Evolutionary conservation across 1,139 yeast genomes (phyloP), one percentile per base, ranked within the genome.

Genomic region (Wickerhamiella pararugosa): DNA sequence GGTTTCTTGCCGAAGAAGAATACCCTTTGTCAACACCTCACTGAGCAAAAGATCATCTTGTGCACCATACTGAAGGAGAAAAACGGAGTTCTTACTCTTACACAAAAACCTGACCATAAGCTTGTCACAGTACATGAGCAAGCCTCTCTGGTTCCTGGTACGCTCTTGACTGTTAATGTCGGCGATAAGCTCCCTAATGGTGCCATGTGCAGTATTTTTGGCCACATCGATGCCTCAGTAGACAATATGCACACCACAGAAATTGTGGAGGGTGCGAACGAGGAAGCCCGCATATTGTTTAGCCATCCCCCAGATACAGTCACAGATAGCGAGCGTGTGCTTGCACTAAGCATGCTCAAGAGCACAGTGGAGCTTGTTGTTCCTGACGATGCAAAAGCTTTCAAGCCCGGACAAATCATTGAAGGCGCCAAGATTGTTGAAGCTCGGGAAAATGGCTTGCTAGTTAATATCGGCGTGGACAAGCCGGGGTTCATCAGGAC

Each of bases 1-100:
- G 97, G 94, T 1, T 90, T 90, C 61, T 67, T 90, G 45, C 73
- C 94, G 2, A 76, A 75, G 53, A 79, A 78, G 53, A 87, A 79
- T 47, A 60, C 68, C 33, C 55, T 58, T 34, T 46, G 51, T 36
- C 60, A 28, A 1, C 32, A 30, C 6, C 15, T 62, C 1, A 53
- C 53, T 5, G 69, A 50, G 56, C 69, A 63, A 58, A 70, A 54
- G 56, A 59, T 61, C n/a, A 42, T 62, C 7, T 51, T 65, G 15
- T 51, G 62, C 29, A 54, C 61, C 6, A 53, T 65, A 26, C 44
- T 53, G 9, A 53, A 57, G 37, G 49, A 64, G n/a, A 64, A 71
- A 28, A 39, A 42, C 31, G 45, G 44, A 11, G 34, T 42, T 6
- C 42, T 43, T 9, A 43, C 48, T 1, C 25, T 45, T 2, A 45